phyloP scores from a whole-genome alignment of 108 stramenopile genomes.

The Cyclotella baltica region DNA sequence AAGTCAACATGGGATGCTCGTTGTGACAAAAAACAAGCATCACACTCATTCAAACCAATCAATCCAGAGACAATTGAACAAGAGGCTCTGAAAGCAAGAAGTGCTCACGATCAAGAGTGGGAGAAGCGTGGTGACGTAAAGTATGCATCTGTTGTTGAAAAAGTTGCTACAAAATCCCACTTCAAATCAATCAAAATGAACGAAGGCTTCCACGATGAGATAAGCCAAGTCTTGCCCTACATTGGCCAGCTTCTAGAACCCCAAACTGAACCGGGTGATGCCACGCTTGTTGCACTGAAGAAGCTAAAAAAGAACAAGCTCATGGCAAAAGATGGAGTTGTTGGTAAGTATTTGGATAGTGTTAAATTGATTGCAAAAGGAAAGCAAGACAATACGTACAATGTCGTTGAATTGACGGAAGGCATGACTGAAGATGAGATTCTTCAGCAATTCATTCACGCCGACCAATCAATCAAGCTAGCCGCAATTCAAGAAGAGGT shows the following conservation, averaged over 20 bases:
- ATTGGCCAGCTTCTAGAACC: not conserved
- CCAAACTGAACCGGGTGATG: not conserved
- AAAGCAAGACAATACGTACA: constrained; percentile 4
- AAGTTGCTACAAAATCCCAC: not conserved
- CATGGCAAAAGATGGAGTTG: not conserved
- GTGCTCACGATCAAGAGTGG: not conserved
- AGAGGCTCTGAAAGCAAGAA: not conserved
- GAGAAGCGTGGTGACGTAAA: not conserved
- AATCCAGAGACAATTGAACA: not conserved
- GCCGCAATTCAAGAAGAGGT: not conserved
- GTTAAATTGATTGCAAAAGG: constrained; percentile 20
- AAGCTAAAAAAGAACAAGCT: not conserved
- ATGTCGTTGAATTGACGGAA: not conserved
- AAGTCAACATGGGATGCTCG: not conserved
- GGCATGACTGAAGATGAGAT: constrained; percentile 12
- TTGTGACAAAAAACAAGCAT: not conserved
- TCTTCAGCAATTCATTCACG: not conserved
- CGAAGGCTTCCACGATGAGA: not conserved
- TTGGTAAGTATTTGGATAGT: not conserved
- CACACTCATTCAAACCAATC: not conserved
- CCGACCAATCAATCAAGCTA: not conserved
- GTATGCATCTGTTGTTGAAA: constrained; percentile 5
- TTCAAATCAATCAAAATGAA: constrained; percentile 9
- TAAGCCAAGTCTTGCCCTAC: not conserved
- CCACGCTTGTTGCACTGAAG: not conserved